phyloP scores from a whole-genome alignment of 1,284 basidiomycete species.

The Sporisorium iseilematis-ciliati region DNA sequence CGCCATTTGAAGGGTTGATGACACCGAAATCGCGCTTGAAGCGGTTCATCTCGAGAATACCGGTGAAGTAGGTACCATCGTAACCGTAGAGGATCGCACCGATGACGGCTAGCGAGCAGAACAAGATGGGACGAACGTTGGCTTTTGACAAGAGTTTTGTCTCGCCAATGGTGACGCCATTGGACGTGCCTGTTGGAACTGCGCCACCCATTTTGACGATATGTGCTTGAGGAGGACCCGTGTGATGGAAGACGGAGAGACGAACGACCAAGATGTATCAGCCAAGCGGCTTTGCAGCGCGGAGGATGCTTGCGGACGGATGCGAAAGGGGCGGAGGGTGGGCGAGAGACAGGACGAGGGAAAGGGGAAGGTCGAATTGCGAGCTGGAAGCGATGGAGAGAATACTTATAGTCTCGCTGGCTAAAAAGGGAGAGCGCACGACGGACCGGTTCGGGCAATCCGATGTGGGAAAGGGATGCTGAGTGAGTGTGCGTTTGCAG shows the following conservation, averaged over 20 bases:
- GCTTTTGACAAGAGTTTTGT: constrained; percentile 62
- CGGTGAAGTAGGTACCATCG: constrained; percentile 62
- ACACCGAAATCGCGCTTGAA: constrained; percentile 65
- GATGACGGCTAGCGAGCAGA: constrained; percentile 65
- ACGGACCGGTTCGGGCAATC: constrained; percentile 1
- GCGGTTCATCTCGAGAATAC: constrained; percentile 69
- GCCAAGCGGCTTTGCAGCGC: not conserved
- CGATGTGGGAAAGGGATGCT: not conserved
- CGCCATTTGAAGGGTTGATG: constrained; percentile 37
- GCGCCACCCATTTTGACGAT: constrained; percentile 33
- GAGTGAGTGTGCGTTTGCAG: not conserved
- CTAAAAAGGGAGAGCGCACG: not conserved
- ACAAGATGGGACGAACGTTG: constrained; percentile 66
- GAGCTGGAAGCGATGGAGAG: not conserved
- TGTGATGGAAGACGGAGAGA: not conserved
- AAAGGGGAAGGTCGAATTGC: not conserved
- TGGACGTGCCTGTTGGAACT: constrained; percentile 25
- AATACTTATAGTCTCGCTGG: constrained; percentile 5
- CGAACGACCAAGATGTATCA: not conserved
- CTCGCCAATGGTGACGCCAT: constrained; percentile 48
- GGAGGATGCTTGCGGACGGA: not conserved
- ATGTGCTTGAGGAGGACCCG: not conserved
- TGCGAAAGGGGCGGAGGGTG: not conserved
- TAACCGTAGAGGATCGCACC: constrained; percentile 71
- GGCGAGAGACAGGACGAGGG: not conserved